Evolutionary conservation across 352 stramenopile species (phyloP).

Genomic region (Thraustochytrium sp.): DNA sequence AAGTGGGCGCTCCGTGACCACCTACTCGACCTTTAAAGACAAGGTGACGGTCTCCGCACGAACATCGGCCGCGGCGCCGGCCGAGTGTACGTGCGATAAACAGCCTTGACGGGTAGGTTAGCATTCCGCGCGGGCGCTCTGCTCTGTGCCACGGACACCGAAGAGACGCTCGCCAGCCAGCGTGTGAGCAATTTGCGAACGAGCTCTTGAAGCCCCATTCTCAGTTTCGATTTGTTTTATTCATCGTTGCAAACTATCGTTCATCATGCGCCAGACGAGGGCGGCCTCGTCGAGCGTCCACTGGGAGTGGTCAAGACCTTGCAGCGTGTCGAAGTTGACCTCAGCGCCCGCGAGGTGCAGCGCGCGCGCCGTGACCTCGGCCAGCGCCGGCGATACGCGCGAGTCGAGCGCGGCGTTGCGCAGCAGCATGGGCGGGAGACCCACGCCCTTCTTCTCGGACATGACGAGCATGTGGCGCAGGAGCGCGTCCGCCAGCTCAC

Average conservation of each 20-base stretch:
- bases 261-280: background rate
- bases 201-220: too few relatives aligned
- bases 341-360: background rate
- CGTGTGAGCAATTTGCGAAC: background rate
- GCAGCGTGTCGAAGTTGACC: background rate
- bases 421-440: background rate
- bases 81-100: background rate
- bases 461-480: background rate
- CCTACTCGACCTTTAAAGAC: too few relatives aligned
- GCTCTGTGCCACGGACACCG: background rate
- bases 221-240: too few relatives aligned
- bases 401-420: background rate
- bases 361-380: background rate
- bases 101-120: background rate
- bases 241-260: too few relatives aligned
- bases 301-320: background rate
- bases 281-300: background rate
- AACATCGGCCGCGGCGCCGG: too few relatives aligned
- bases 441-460: background rate
- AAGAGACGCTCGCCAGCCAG: background rate
- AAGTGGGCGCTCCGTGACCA: too few relatives aligned
- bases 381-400: background rate
- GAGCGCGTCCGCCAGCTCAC: background rate
- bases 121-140: background rate
- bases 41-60: too few relatives aligned